Evolutionary conservation across 495 filamentous ascomycete species (phyloP).

Genomic region (Clohesyomyces aquaticus): DNA sequence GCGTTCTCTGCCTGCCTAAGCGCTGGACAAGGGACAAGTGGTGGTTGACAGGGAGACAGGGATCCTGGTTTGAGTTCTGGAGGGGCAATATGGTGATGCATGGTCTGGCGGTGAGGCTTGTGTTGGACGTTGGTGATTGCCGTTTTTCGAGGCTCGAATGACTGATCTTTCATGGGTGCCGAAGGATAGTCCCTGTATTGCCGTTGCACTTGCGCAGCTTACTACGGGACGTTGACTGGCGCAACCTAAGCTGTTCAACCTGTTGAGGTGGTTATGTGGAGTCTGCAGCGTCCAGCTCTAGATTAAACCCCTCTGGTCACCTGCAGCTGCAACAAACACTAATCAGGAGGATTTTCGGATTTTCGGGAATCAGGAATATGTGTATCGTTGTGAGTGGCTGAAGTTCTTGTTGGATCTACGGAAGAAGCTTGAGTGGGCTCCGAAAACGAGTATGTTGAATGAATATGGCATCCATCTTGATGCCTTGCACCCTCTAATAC

Average conservation of each 20-base stretch:
- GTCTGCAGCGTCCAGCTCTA: no score
- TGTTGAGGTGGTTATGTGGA: no score
- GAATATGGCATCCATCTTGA: background rate
- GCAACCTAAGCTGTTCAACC: no score
- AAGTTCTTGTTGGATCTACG: background rate
- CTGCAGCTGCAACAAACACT: slow-evolving; percentile 2
- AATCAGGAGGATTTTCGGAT: slow-evolving; percentile 7
- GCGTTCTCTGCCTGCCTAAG: background rate
- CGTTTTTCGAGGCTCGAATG: slow-evolving; percentile 1
- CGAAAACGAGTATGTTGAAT: background rate
- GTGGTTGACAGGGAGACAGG: background rate
- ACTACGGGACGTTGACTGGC: no score
- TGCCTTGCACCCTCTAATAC: no score
- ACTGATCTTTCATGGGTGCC: no score
- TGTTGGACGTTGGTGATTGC: slow-evolving; percentile 7
- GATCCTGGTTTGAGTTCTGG: background rate
- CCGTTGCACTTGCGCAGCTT: no score
- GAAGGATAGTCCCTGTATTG: no score
- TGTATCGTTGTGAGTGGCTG: slow-evolving; percentile 32
- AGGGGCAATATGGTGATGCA: background rate
- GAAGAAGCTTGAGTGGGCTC: background rate
- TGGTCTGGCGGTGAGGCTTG: slow-evolving; percentile 5
- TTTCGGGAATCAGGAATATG: slow-evolving; percentile 18
- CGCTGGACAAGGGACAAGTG: background rate
- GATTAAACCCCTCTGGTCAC: no score